Base-by-base conservation (phyloP, 2,329 filamentous ascomycete genomes). In the Pseudocercospora eumusae region DNA sequence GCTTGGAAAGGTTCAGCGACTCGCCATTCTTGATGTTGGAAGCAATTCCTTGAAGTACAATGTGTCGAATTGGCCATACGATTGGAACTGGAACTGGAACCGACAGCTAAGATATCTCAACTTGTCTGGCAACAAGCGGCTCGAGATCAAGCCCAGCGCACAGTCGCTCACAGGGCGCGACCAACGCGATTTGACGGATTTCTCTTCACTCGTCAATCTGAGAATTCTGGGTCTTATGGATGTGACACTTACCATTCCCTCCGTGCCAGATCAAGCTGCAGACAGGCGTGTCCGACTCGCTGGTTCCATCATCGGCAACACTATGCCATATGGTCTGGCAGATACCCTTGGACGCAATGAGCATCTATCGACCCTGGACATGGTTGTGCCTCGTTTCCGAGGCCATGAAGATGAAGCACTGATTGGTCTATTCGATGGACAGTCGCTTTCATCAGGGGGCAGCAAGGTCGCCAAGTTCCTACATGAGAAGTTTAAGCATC, bases 71-170 rank as follows among this genome's bases (percentile, higher is more conserved):
- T 96, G 96, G 83, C 95, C 93, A 0, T 99, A 99, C 74, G 95
- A 99, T 75, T 99, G 95, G 95, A 99, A 99, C 72, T 99, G 95
- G 95, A 98, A 98, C 73, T 91, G 95, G 83, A 99, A 99, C 72
- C 91, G 90, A 54, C 96, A 97, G 70, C 80, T 99, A 67, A 90
- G 93, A 66, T 99, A 96, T 73, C 87, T 99, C 65, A 99, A 98
- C 73, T 82, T 99, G 72, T 98, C 93, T 0, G 95, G 95, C 56
- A 99, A 99, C 79, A 97, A 96, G 76, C 88, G 93, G 56, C 79
- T 99, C 33, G 95, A 99, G 76, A 98, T 99, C 79, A 88, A 88
- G 71, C 86, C 86, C 0, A 85, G 80, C 64, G 85, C 85, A 53
- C 78, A 82, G 59, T 82, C 78, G 74, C 67, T 80, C 73, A 72